These are phyloP conservation scores for Penicillium verrucosum DNA, from an alignment of 2,329 filamentous ascomycete species.

Conservation along the genomic window DNA sequence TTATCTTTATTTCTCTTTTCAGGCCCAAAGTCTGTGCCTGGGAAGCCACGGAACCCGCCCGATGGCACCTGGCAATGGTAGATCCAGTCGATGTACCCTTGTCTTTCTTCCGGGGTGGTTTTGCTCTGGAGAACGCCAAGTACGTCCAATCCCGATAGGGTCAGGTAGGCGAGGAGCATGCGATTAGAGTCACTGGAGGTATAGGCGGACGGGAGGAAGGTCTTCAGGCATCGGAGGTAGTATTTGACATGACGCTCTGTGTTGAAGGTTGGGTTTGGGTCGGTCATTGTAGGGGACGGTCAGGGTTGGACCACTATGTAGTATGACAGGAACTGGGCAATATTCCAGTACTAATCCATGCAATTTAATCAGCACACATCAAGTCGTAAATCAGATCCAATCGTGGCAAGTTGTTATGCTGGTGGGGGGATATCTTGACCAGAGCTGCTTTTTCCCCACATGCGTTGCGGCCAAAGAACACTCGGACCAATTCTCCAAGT, in stretches of 20 bases:
- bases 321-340: neutral
- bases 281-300: constrained; percentile 25
- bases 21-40: constrained; percentile 59
- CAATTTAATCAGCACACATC: neutral
- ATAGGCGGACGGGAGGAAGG: constrained; percentile 76
- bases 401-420: constrained; percentile 4
- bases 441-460: constrained; percentile 25
- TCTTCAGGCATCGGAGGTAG: constrained; percentile 84
- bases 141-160: constrained; percentile 77
- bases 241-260: constrained; percentile 76
- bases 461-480: constrained; percentile 3
- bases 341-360: neutral
- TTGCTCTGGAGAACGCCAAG: constrained; percentile 62
- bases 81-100: constrained; percentile 68
- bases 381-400: constrained; percentile 3
- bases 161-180: constrained; percentile 86
- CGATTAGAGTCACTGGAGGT: constrained; percentile 86
- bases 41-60: constrained; percentile 86
- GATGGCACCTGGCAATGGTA: constrained; percentile 78
- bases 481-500: constrained; percentile 13
- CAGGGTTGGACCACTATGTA: neutral
- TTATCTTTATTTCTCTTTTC: constrained; percentile 50
- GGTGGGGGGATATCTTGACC: constrained; percentile 18
- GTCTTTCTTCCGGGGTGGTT: constrained; percentile 53
- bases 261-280: constrained; percentile 31